Conservation (phyloP, 2,329 filamentous ascomycete species). For the Pestalotiopsis fici region DNA sequence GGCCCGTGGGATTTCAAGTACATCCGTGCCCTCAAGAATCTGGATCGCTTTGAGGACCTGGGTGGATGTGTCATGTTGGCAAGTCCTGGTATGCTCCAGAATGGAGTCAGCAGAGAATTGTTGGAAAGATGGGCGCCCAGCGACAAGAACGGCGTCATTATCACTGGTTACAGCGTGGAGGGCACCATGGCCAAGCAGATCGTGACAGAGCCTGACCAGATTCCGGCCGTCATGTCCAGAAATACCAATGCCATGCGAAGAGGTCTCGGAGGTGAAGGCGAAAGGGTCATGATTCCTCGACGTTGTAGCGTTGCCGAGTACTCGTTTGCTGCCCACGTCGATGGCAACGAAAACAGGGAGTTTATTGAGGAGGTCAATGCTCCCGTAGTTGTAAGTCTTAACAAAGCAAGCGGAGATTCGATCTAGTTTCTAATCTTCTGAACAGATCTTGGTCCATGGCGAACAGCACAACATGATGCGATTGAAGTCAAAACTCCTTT, state of each 20-base stretch:
- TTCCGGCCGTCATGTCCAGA: slow-evolving; percentile 88
- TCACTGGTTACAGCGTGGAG: slow-evolving; percentile 97
- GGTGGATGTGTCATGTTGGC: slow-evolving; percentile 97
- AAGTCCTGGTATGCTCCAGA: slow-evolving; percentile 97
- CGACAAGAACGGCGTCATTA: slow-evolving; percentile 96
- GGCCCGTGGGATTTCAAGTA: slow-evolving; percentile 97
- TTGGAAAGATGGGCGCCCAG: slow-evolving; percentile 95
- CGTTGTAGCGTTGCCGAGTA: slow-evolving; percentile 92
- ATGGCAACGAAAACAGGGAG: slow-evolving; percentile 91
- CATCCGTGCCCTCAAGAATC: slow-evolving; percentile 85
- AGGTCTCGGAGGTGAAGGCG: slow-evolving; percentile 68
- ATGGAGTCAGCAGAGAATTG: slow-evolving; percentile 88
- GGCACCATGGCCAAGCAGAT: slow-evolving; percentile 98
- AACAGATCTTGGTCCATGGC: slow-evolving; percentile 89
- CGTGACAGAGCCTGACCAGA: slow-evolving; percentile 91
- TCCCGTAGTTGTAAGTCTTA: slow-evolving; percentile 79
- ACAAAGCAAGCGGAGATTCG: not conserved
- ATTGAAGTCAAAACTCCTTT: slow-evolving; percentile 89
- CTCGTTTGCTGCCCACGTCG: slow-evolving; percentile 95
- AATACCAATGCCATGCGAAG: slow-evolving; percentile 65
- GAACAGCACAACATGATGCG: slow-evolving; percentile 99
- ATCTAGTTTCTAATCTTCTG: slow-evolving; percentile 20
- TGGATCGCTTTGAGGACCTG: slow-evolving; percentile 95
- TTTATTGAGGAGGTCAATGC: slow-evolving; percentile 95
- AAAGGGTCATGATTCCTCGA: slow-evolving; percentile 88